These are phyloP conservation scores for Fusarium napiforme DNA, from an alignment of 2,329 filamentous ascomycete species.

Conservation along the genomic window DNA sequence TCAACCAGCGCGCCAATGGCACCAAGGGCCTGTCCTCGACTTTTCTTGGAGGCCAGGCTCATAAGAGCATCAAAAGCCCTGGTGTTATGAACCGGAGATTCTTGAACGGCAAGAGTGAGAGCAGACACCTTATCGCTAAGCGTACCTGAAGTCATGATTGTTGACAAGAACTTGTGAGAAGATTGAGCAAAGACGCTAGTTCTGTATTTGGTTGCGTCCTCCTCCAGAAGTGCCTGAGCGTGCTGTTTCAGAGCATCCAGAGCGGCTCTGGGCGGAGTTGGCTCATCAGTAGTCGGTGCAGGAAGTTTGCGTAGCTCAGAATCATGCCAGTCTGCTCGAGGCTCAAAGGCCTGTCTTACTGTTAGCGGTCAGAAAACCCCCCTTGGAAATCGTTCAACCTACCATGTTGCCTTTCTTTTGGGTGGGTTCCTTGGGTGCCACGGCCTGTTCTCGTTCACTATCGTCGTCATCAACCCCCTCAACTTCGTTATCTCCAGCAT, in stretches of 20 bases:
- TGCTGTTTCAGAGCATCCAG: constrained; percentile 71
- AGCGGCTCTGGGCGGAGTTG: constrained; percentile 55
- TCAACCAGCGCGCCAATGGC: constrained; percentile 95
- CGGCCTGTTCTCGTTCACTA: constrained; percentile 45
- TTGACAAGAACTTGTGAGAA: constrained; percentile 94
- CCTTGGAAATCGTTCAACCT: constrained; percentile 29
- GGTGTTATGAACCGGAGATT: constrained; percentile 92
- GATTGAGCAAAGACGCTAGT: constrained; percentile 81
- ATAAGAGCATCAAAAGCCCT: constrained; percentile 90
- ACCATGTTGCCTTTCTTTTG: constrained; percentile 51
- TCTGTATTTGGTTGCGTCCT: constrained; percentile 80
- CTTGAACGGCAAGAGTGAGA: constrained; percentile 91
- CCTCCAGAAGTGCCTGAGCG: constrained; percentile 78
- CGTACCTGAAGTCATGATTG: constrained; percentile 96
- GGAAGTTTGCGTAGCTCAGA: constrained; percentile 58
- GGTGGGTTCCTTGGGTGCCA: constrained; percentile 46
- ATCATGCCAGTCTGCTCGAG: constrained; percentile 67
- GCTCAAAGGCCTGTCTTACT: constrained; percentile 63
- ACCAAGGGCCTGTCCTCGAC: constrained; percentile 89
- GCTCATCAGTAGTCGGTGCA: constrained; percentile 56
- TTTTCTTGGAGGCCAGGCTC: constrained; percentile 88
- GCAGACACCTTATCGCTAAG: constrained; percentile 97
- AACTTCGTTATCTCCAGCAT: constrained; percentile 47
- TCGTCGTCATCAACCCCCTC: constrained; percentile 27
- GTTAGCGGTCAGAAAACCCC: constrained; percentile 50